Evolutionary conservation across 805 yeast genomes (phyloP), one percentile per base, ranked within the genome.

Genomic region (Nakazawaea holstii): DNA sequence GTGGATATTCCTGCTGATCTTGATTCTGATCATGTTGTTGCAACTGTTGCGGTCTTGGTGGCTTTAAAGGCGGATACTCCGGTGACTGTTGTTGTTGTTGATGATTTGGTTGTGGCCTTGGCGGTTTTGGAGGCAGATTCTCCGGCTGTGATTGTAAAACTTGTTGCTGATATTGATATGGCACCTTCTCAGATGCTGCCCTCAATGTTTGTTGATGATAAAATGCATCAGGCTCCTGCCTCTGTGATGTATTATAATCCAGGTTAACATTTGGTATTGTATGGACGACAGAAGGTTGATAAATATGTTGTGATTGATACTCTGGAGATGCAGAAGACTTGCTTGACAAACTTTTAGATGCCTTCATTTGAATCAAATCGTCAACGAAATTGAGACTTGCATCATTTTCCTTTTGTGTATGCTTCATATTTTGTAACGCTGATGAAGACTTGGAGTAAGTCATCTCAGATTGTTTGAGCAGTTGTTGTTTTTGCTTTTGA

Each of bases 321-420:
- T 41, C 44, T 20, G 44, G 44, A n/a, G 44, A 41, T n/a, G 11
- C 20, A 14, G 39, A 15, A 10, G 39, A 10, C 15, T 27, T 35
- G 11, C 35, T 13, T 17, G 39, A 36, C 8, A 24, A 30, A 29
- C 29, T 30, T 5, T 20, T 20, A 20, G 24, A 20, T 4, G 14
- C 17, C n/a, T 35, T 42, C 6, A 39, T 26, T 14, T 43, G 28
- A 13, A 43, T 43, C 36, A 43, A 35, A 20, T 37, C 14, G 24
- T 43, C 47, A 9, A 43, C 37, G 24, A 43, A 43, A 17, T 43
- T 37, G 15, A 37, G 20, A 20, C 29, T 43, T 9, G 31, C n/a
- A 13, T 27, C 35, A 27, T 35, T 42, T 14, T 33, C 36, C 44
- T 41, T 31, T 24, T 40, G 35, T 40, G 35, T 26, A 8, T 13